Evolutionary conservation across 345 rosid species (phyloP), one percentile per base, ranked within the genome.

Genomic region (Arabis alpina): DNA sequence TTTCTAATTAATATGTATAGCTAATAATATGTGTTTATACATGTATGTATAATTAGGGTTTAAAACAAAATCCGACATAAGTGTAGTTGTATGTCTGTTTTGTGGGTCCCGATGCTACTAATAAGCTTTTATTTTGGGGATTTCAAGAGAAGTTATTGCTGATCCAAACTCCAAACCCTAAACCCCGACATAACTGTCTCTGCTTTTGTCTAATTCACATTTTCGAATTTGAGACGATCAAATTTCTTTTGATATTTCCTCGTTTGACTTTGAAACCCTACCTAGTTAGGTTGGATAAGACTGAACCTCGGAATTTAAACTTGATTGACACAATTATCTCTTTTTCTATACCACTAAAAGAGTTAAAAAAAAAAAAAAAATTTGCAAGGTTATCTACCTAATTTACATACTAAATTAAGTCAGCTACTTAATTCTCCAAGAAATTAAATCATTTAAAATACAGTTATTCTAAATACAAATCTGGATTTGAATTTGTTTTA

Each of bases 101-200:
- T 63, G 76, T 72, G 70, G 64, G 76, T 72, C 76, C 63, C 76
- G 64, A 72, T 72, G 70, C 49, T 54, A 34, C 63, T 63, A 63
- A 34, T 49, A 45, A 8, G 8, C 6, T 34, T 34, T 34, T 34
- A 34, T 34, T 34, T 34, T 34, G 37, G 6, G 37, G 1, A 8
- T 34, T 34, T 34, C 37, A 34, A 34, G 37, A 34, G 8, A 34
- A 34, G 24, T 51, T n/a, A 54, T 27, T 72, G 57, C 64, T n/a
- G n/a, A n/a, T n/a, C n/a, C n/a, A n/a, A n/a, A 63, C 41, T 63
- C 76, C 63, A 42, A 71, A 70, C 73, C 57, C 55, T 37, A 57
- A 37, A 61, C 68, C 59, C 70, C 76, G 48, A 54, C 76, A 54
- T 44, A 63, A 25, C 47, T 63, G 70, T 44, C 30, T 15, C 30